Evolutionary conservation across 2,329 filamentous ascomycete species (phyloP), one percentile per base, ranked within the genome.

Genomic region (Xylaria sp.): DNA sequence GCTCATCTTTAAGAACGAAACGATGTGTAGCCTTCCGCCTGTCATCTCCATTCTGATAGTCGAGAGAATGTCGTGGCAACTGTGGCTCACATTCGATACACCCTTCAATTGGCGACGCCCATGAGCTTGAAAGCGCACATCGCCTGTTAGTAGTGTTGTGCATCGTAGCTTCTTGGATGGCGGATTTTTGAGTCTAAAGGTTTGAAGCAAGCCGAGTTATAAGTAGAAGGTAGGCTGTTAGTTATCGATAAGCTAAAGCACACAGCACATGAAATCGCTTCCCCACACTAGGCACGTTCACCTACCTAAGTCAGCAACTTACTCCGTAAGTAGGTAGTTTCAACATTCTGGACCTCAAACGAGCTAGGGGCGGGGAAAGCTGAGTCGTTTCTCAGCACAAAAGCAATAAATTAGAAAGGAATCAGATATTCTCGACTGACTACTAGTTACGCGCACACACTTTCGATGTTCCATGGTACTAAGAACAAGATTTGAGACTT

Each of bases 271-370:
- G 17, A 31, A 20, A 33, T 31, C 28, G 36, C 33, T 61, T 48
- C 59, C 59, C 59, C 59, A 42, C n/a, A 61, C 20, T 60, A n/a
- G 23, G 17, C 28, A 17, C 36, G 28, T 20, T 31, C 51, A 54
- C 38, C 59, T 56, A 54, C 36, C 23, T 56, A 54, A 46, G 42
- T 60, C n/a, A 28, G 40, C 44, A 60, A 28, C 26, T 44, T 17
- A 38, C 33, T 13, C 20, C 38, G 36, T 38, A 33, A 28, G 28
- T 20, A 33, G 38, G 10, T 17, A 20, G 49, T 36, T 54, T 54
- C 51, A 56, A 28, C 31, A 56, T 33, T 54, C 51, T 56, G n/a
- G 51, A 15, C 51, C 28, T 33, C 28, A 13, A 36, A 10, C 28
- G 31, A 36, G 31, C 17, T 38, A 31, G 31, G 51, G 51, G 31